Conservation (phyloP, 805 yeast genomes). For the Myxozyma neotropica region DNA sequence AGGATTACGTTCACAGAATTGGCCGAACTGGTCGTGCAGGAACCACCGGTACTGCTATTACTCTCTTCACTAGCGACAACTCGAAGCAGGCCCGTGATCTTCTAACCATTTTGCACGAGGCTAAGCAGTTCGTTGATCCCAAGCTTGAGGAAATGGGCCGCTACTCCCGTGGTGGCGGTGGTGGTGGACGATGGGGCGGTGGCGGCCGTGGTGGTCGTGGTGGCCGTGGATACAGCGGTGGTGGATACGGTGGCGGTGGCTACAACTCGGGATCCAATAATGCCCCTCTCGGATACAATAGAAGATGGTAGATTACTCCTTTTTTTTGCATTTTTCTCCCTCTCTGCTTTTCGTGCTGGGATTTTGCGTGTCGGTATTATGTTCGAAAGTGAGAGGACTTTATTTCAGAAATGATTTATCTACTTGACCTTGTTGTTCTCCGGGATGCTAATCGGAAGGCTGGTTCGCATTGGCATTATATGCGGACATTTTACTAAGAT, state of each 20-base stretch:
- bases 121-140: slow-evolving; percentile 86
- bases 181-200: slow-evolving; percentile 57
- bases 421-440: no score
- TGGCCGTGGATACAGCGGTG: slow-evolving; percentile 37
- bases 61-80: slow-evolving; percentile 88
- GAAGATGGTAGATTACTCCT: slow-evolving; percentile 40
- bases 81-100: slow-evolving; percentile 87
- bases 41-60: slow-evolving; percentile 90
- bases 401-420: no score
- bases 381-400: no score
- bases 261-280: slow-evolving; percentile 45
- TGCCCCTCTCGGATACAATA: slow-evolving; percentile 46
- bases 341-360: neutral
- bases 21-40: slow-evolving; percentile 99
- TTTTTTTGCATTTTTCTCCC: neutral
- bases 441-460: no score
- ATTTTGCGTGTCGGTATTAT: no score
- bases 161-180: slow-evolving; percentile 69
- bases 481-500: no score
- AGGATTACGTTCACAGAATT: slow-evolving; percentile 97
- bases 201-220: slow-evolving; percentile 49
- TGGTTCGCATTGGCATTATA: no score
- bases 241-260: slow-evolving; percentile 44
- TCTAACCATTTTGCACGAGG: slow-evolving; percentile 89
- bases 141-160: slow-evolving; percentile 75